Evolutionary conservation across 2,329 filamentous ascomycete species (phyloP), one percentile per base, ranked within the genome.

Genomic region (Zasmidium angulare): DNA sequence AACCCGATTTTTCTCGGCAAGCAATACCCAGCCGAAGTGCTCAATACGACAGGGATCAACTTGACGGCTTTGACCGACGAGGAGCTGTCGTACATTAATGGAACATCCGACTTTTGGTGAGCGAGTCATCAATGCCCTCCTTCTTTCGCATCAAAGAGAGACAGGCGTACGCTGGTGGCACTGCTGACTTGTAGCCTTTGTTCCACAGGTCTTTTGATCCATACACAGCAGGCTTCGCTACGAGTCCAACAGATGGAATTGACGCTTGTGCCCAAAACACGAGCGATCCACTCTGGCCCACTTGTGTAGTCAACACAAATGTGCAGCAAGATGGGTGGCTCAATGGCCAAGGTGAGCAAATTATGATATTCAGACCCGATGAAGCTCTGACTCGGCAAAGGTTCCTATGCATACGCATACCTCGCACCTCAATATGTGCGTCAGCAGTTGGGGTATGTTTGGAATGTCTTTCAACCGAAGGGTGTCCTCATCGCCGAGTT

Each of bases 401-500:
- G 46, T 9, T 46, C 20, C 22, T 29, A 29, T 22, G 58, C 57
- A 7, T 68, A 67, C 36, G 65, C 64, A 2, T 85, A 86, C 71
- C 81, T 82, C 31, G 82, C 85, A 0, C 85, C 84, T 0, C 78
- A 76, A 1, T 86, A 84, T 63, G 77, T 88, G n/a, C 78, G 82
- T 54, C 77, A 76, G 55, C 81, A 83, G 62, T 75, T 85, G 3
- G 80, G 76, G 63, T 87, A 86, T 66, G 72, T 88, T 1, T 84
- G 80, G 76, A 86, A 86, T 69, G 86, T 81, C 0, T 88, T 81
- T 76, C 78, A 72, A 29, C 68, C 71, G 0, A 81, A 81, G 17
- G 73, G 69, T 22, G 66, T 77, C 23, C 71, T 70, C 2, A 66
- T 76, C 21, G 70, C 69, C 17, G 74, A 76, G 55, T 76, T 76